phyloP scores from a whole-genome alignment of 1,139 yeast species.

The Geotrichum restrictum region DNA sequence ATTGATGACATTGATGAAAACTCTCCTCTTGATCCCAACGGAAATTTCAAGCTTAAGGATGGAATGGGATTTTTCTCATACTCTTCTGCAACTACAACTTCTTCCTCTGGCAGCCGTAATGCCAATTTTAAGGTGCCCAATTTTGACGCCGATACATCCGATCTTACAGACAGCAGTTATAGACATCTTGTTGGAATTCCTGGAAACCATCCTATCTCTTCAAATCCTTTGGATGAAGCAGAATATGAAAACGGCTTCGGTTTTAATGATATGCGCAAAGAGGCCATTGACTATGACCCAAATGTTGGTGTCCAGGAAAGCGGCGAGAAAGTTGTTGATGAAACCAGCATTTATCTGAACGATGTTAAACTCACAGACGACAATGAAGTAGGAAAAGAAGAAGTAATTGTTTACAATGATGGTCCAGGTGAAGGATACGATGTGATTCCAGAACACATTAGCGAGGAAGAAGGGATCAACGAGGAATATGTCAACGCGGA shows the following conservation, averaged over 20 bases:
- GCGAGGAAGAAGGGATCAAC: not conserved
- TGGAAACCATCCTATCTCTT: too few species aligned
- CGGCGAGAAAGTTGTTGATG: not conserved
- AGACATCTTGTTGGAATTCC: too few species aligned
- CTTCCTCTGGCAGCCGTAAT: not conserved
- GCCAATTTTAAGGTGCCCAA: not conserved
- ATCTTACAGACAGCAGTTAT: too few species aligned
- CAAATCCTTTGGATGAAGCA: not conserved
- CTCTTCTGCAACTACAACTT: not conserved
- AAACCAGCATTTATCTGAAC: not conserved
- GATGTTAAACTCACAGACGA: not conserved
- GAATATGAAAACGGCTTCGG: not conserved
- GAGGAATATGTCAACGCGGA: not conserved
- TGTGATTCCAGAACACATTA: not conserved
- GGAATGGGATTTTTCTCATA: not conserved
- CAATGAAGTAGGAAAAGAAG: too few species aligned
- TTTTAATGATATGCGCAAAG: too few species aligned
- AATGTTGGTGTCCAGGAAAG: too few species aligned
- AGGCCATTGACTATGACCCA: too few species aligned
- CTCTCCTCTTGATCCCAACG: slow-evolving; percentile 10
- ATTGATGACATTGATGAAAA: slow-evolving; percentile 5
- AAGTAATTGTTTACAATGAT: not conserved
- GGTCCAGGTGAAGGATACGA: not conserved
- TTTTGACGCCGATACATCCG: not conserved
- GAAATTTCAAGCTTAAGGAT: not conserved